Base-by-base conservation (phyloP, 169 alveolate genomes). In the Pseudocohnilembus persalinus region DNA sequence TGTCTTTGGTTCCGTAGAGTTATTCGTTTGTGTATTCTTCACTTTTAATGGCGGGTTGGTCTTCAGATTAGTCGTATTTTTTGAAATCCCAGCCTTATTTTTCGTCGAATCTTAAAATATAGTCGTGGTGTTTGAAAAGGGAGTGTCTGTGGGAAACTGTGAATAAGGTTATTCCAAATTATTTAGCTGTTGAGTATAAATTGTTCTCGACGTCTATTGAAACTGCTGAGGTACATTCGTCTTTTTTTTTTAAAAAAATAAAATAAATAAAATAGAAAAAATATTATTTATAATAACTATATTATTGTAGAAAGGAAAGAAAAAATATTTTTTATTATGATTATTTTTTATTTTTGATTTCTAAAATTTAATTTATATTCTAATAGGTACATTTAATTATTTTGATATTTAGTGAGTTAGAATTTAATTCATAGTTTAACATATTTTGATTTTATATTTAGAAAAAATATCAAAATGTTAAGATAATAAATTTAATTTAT, bases 171-270 rank as follows among this genome's bases (percentile, higher is more conserved):
- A 96, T 96, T 27, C 94, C 93, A 0, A 81, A 31, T 31, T 91
- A 89, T 80, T 89, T 94, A 81, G 89, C 89, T 64, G 85, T 76
- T 30, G 86, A 86, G 81, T 96, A 96, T 77, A 96, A 87, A 4
- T 76, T 80, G 24, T 95, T 94, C 88, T 96, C 98, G 77, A 92
- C 91, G 82, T 96, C 97, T 77, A 95, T 77, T 63, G 95, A 87
- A 73, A 96, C 97, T 29, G 97, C 95, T 78, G 96, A 88, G n/a
- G 98, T 96, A 83, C 97, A 95, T 81, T 96, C 98, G 86, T 96
- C 95, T 83, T 32, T 24, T 31, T 6, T 20, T 63, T 4, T 30
- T 29, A 33, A 29, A 68, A 30, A 30, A 28, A 0, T 16, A 35
- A 49, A 0, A 33, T 31, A 0, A 31, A 0, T 27, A 25, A 0